Base-by-base conservation (phyloP, 148 eudicot species). In the Rhododendron mucronatum region DNA sequence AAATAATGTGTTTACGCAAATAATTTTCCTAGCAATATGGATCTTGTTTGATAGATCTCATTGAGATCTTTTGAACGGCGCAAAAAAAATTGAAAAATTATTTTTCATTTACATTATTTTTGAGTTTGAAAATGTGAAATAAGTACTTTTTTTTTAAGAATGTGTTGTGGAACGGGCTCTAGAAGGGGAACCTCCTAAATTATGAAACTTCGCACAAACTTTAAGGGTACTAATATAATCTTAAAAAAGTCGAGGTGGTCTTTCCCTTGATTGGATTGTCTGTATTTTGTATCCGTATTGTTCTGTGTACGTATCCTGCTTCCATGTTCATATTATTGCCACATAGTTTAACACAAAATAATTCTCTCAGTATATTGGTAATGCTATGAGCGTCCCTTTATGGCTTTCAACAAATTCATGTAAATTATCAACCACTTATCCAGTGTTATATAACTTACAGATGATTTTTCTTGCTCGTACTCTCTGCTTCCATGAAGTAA, bases 401-500 rank as follows among this genome's bases (percentile, higher is more conserved):
- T 39, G 23, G n/a, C 76, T 44, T 55, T 75, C 30, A 35, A 55
- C 35, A 37, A 75, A 37, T 51, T 73, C 23, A 75, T 37, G 63
- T 75, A 23, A 13, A 84, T 53, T 13, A 37, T 37, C 23, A 53
- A 35, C 50, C 37, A 76, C 26, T n/a, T 16, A 59, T 30, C 69
- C 65, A 7, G 26, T 21, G 65, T 59, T 20, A 59, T 50, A 81
- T 76, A 76, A 89, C 99, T 93, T 91, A 96, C 99, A 63, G 67
- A 59, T 84, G 92, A 78, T 84, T 89, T 87, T 85, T 92, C 90
- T 88, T 92, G 78, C 86, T 90, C 41, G 71, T 80, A 85, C 93
- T 90, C 87, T 92, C 88, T 30, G 92, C 89, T 87, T 92, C 96
- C n/a, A 88, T 83, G 63, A 97, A 97, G 89, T 97, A 97, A 82